Evolutionary conservation across 2,329 filamentous ascomycete genomes (phyloP).

Genomic region (Sarocladium brachiariae): DNA sequence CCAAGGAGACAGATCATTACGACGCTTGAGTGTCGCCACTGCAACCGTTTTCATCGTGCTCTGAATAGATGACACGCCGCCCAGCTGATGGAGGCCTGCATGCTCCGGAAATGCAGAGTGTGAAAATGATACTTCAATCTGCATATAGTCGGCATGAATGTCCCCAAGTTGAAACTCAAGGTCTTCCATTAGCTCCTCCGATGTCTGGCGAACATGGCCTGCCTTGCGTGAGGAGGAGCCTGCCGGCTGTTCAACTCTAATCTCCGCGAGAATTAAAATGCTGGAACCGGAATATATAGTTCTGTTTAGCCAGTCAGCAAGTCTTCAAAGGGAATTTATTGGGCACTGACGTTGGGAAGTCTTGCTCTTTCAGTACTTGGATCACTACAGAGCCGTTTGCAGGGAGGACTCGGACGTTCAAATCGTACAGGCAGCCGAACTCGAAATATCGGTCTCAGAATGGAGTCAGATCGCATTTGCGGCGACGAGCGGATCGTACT

Average conservation of each 20-base stretch:
- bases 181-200: conserved; percentile 52
- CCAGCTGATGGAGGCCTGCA: conserved; percentile 15
- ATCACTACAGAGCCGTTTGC: conserved; percentile 32
- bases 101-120: conserved; percentile 47
- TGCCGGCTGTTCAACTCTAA: conserved; percentile 26
- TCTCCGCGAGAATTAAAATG: conserved; percentile 41
- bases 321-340: background rate
- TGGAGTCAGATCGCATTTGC: background rate
- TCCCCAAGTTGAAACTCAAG: conserved; percentile 50
- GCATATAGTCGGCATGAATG: conserved; percentile 40
- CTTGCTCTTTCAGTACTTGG: conserved; percentile 39
- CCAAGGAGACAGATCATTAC: conserved; percentile 44
- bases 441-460: conserved; percentile 26
- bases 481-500: background rate
- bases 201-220: conserved; percentile 29
- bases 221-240: conserved; percentile 9
- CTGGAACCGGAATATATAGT: conserved; percentile 36
- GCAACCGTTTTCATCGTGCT: conserved; percentile 48
- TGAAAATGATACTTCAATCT: conserved; percentile 44
- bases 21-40: conserved; percentile 42
- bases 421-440: conserved; percentile 43
- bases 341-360: conserved; percentile 30
- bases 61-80: conserved; percentile 31
- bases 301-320: conserved; percentile 23
- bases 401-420: conserved; percentile 39